Evolutionary conservation across 345 rosid species (phyloP).

Genomic region (Cardiospermum halicacabum): DNA sequence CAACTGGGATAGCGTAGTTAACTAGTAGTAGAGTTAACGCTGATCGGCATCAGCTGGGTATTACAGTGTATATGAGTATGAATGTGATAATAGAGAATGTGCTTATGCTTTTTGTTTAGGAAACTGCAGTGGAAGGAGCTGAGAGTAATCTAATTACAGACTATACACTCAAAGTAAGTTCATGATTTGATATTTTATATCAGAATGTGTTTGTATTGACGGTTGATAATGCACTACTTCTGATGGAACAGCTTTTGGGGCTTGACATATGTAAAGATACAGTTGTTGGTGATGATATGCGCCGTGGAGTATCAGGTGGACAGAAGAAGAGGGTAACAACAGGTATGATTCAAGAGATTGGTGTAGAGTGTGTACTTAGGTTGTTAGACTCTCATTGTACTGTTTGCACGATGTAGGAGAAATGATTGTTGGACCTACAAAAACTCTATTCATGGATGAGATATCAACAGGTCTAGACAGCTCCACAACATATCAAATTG

Average conservation of each 20-base stretch:
- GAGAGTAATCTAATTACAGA: conserved; percentile 87
- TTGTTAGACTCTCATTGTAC: background rate
- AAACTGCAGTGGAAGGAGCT: conserved; percentile 64
- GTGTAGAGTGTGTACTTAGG: too few relatives aligned
- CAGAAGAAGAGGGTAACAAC: conserved; percentile 86
- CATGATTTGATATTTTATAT: background rate
- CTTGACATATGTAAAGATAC: conserved; percentile 84
- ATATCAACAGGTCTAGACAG: conserved; percentile 93
- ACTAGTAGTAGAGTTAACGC: too few relatives aligned
- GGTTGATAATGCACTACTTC: background rate
- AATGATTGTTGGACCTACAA: conserved; percentile 95
- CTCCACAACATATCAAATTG: conserved; percentile 85
- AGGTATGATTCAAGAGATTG: conserved; percentile 32
- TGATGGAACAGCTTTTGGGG: conserved; percentile 55
- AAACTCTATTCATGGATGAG: conserved; percentile 88
- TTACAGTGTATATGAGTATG: too few relatives aligned
- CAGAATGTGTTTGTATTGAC: background rate
- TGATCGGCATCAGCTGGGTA: too few relatives aligned
- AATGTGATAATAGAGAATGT: too few relatives aligned
- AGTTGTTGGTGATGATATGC: conserved; percentile 76
- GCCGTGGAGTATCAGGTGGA: conserved; percentile 81
- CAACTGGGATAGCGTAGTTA: too few relatives aligned
- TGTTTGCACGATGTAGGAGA: conserved; percentile 44
- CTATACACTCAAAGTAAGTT: conserved; percentile 80
- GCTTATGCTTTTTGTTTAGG: conserved; percentile 34